phyloP scores from a whole-genome alignment of 1,284 basidiomycete species.

The Ceratorhiza oryzae-sativae region DNA sequence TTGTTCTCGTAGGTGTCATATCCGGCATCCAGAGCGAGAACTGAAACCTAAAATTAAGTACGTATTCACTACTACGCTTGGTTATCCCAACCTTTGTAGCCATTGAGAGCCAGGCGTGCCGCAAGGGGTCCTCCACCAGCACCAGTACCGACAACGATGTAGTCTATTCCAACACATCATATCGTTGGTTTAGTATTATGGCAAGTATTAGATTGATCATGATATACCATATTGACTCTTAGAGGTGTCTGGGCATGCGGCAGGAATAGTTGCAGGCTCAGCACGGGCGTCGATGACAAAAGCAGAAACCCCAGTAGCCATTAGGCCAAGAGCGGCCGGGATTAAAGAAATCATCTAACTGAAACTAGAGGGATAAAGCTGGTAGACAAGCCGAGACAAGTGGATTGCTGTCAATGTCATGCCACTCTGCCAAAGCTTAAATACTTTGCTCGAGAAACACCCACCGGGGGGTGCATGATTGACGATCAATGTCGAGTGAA shows the following conservation, averaged over 20 bases:
- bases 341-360: neutral
- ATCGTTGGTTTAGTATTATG: neutral
- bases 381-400: neutral
- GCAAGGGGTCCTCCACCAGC: constrained; percentile 32
- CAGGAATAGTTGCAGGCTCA: neutral
- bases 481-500: neutral
- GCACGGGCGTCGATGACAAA: neutral
- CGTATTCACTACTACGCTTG: neutral
- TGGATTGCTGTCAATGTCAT: neutral
- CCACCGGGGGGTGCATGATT: neutral
- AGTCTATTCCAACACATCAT: constrained; percentile 7
- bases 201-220: too few species aligned
- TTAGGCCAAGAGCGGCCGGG: neutral
- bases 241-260: neutral
- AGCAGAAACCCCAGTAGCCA: neutral
- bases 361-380: neutral
- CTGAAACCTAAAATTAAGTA: neutral
- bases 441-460: neutral
- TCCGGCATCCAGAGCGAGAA: constrained; percentile 25
- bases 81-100: constrained; percentile 21
- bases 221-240: neutral
- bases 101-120: constrained; percentile 25
- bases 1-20: constrained; percentile 25
- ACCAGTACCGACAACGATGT: constrained; percentile 21
- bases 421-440: neutral